A percentile compares a stretch with the other conserved stretches of the same genome.
phyloP scores from a whole-genome alignment of 371 early-diverging fungal species.

The Mortierella sp. region DNA sequence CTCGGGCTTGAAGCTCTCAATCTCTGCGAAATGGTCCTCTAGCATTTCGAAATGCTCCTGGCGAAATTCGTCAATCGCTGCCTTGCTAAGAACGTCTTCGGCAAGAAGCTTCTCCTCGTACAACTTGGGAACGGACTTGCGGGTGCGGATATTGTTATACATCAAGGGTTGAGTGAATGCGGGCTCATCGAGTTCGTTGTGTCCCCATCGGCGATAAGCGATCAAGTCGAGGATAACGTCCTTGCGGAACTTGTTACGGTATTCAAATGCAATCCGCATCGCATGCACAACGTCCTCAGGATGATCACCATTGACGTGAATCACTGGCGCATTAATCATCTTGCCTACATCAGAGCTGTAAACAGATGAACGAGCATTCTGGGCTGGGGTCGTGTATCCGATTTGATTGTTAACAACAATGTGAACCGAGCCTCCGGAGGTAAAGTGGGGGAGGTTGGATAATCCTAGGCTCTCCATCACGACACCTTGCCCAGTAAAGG shows the following conservation, averaged over 20 bases:
- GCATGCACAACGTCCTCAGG: conserved; percentile 94
- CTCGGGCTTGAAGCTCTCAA: conserved; percentile 65
- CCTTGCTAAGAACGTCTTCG: conserved; percentile 51
- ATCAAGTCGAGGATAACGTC: conserved; percentile 93
- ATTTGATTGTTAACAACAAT: conserved; percentile 98
- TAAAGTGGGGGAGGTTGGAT: conserved; percentile 92
- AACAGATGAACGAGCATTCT: conserved; percentile 88
- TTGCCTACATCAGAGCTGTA: conserved; percentile 96
- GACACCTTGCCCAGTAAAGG: conserved; percentile 90
- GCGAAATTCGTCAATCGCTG: conserved; percentile 65
- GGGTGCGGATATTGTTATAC: conserved; percentile 91
- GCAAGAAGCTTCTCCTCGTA: conserved; percentile 80
- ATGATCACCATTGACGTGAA: conserved; percentile 96
- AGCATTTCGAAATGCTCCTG: conserved; percentile 63
- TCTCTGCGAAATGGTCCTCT: conserved; percentile 68
- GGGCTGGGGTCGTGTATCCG: conserved; percentile 95
- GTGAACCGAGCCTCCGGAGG: conserved; percentile 93
- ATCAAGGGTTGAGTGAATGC: conserved; percentile 96
- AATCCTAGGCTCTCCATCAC: conserved; percentile 95
- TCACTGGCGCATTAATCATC: conserved; percentile 93
- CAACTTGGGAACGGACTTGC: conserved; percentile 81
- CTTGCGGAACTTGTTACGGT: conserved; percentile 91
- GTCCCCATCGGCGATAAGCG: conserved; percentile 95
- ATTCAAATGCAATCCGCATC: conserved; percentile 86
- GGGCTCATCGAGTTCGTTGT: conserved; percentile 98